Evolutionary conservation across 1,284 basidiomycete species (phyloP).

Genomic region (Takashimella koratensis): DNA sequence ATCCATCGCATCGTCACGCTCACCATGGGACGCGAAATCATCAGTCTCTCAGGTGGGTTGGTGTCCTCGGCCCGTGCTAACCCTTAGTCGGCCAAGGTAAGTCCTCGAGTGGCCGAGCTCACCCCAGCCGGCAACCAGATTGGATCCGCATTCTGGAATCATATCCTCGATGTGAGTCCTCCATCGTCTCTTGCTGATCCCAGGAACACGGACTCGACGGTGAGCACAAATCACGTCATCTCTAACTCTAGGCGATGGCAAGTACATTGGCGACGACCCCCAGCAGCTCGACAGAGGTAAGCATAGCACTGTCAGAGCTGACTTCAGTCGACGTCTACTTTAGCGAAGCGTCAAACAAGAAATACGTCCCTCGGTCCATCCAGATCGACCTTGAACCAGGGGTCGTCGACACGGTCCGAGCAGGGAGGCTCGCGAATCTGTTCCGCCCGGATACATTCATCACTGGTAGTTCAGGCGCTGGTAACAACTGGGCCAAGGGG

Average conservation of each 20-base stretch:
- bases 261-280: slow-evolving; percentile 40
- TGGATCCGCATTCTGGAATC: slow-evolving; percentile 46
- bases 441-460: slow-evolving; percentile 89
- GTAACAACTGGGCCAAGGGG: slow-evolving; percentile 51
- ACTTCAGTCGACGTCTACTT: slow-evolving; percentile 48
- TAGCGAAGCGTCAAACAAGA: slow-evolving; percentile 43
- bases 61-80: no score
- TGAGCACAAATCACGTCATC: slow-evolving; percentile 16
- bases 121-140: slow-evolving; percentile 42
- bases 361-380: slow-evolving; percentile 87
- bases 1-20: no score
- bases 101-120: slow-evolving; percentile 3
- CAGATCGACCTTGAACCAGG: slow-evolving; percentile 90
- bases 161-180: slow-evolving; percentile 38
- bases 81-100: slow-evolving; percentile 30
- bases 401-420: slow-evolving; percentile 68
- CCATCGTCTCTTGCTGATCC: not conserved
- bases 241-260: slow-evolving; percentile 26
- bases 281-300: slow-evolving; percentile 39
- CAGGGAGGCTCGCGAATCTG: slow-evolving; percentile 55
- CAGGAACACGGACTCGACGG: slow-evolving; percentile 44
- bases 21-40: no score
- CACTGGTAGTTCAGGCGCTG: slow-evolving; percentile 65
- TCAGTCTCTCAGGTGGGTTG: not conserved
- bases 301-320: not conserved